Percentiles rank a stretch among this genome's conserved stretches.
phyloP scores from a whole-genome alignment of 129 eudicot species.

The Calendula officinalis region DNA sequence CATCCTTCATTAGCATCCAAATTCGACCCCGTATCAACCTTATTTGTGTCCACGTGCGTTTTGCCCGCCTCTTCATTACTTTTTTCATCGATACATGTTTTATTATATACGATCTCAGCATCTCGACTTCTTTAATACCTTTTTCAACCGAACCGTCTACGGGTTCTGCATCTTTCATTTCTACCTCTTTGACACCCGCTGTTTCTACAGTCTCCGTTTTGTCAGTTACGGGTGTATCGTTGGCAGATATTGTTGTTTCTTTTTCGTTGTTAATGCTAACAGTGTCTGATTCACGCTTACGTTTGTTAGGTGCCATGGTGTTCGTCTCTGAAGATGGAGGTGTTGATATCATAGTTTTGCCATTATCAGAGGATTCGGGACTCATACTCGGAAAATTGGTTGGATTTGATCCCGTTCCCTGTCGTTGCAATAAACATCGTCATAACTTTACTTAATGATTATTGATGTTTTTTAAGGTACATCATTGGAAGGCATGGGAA shows the following conservation, averaged over 20 bases:
- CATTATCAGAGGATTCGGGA: not conserved
- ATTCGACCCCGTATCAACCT: not conserved
- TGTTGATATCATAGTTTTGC: not conserved
- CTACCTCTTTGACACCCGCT: slow-evolving; percentile 19
- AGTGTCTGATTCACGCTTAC: not conserved
- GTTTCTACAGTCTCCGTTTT: slow-evolving; percentile 14
- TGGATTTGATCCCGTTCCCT: slow-evolving; percentile 1
- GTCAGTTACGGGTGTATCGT: not conserved
- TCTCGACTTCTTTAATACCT: slow-evolving; percentile 24
- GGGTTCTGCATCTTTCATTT: slow-evolving; percentile 32
- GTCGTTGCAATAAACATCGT: not conserved
- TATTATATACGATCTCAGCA: slow-evolving; percentile 2
- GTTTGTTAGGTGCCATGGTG: not conserved
- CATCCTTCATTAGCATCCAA: not conserved
- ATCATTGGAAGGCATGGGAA: too few species aligned
- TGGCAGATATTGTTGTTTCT: not conserved
- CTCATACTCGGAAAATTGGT: not conserved
- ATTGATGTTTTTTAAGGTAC: not conserved
- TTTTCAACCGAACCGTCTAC: not conserved
- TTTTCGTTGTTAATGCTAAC: not conserved
- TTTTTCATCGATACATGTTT: not conserved
- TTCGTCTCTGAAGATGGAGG: slow-evolving; percentile 7
- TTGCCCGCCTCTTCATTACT: not conserved
- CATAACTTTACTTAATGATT: not conserved
- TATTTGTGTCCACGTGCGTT: not conserved